Evolutionary conservation across 768 basidiomycete species (phyloP).

Genomic region (Tremella fuciformis): DNA sequence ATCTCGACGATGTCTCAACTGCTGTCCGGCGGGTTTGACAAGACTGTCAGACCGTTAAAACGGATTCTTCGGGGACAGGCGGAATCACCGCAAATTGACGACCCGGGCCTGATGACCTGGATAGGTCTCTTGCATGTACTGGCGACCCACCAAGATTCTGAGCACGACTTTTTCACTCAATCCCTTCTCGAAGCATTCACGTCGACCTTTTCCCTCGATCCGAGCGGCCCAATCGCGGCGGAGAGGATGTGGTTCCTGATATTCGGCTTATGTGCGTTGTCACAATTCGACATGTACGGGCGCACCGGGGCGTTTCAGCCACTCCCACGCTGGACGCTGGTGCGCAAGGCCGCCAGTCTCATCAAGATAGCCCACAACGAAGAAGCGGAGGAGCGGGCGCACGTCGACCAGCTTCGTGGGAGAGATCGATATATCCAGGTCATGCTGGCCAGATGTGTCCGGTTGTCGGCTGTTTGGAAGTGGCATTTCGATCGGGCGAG

Average conservation of each 20-base stretch:
- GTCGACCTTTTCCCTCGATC: conserved; percentile 23
- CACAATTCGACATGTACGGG: conserved; percentile 70
- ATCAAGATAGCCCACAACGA: conserved; percentile 59
- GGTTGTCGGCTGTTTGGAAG: conserved; percentile 70
- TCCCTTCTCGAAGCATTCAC: conserved; percentile 22
- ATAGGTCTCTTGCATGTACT: conserved; percentile 64
- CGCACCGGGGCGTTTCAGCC: conserved; percentile 55
- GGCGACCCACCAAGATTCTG: conserved; percentile 3
- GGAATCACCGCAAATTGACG: conserved; percentile 50
- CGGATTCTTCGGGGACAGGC: conserved; percentile 51
- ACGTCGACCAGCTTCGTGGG: conserved; percentile 57
- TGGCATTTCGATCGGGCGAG: conserved; percentile 66
- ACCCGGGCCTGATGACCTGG: conserved; percentile 68
- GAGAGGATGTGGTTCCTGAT: conserved; percentile 72
- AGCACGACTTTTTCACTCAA: conserved; percentile 40
- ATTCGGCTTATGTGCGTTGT: conserved; percentile 68
- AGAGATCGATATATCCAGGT: conserved; percentile 70
- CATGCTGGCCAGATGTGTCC: conserved; percentile 68
- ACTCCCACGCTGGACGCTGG: conserved; percentile 62
- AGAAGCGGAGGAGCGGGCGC: conserved; percentile 51
- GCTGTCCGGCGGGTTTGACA: conserved; percentile 59
- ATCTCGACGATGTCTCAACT: conserved; percentile 40
- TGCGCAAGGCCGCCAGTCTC: conserved; percentile 60
- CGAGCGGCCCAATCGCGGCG: conserved; percentile 47
- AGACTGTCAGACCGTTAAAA: conserved; percentile 55